Evolutionary conservation across 2,329 filamentous ascomycete genomes (phyloP).

Genomic region (Catunica adiposa): DNA sequence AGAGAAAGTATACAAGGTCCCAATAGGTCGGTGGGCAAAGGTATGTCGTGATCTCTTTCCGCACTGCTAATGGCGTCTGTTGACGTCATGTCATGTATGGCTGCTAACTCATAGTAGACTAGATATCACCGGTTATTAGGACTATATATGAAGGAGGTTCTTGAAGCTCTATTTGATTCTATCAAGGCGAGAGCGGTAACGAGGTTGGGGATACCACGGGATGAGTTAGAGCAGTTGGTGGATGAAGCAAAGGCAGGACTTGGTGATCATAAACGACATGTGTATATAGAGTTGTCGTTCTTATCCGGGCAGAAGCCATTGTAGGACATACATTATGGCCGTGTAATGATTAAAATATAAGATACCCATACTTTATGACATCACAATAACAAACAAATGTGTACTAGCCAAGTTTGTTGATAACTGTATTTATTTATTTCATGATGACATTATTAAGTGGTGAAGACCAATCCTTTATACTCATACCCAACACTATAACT

Average conservation of each 20-base stretch:
- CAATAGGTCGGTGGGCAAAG: conserved; percentile 29
- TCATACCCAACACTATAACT: no score
- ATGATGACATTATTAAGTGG: no score
- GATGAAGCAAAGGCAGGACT: conserved; percentile 22
- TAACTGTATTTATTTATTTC: no score
- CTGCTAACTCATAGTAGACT: neutral
- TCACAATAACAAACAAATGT: no score
- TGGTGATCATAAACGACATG: conserved; percentile 23
- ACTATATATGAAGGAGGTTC: conserved; percentile 27
- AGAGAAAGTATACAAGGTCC: conserved; percentile 23
- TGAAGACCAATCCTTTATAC: no score
- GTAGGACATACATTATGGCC: neutral
- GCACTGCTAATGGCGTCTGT: neutral
- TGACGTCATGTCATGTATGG: neutral
- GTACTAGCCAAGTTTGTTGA: no score
- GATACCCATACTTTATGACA: neutral
- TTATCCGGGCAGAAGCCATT: conserved; percentile 28
- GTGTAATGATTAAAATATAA: neutral
- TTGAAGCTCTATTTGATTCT: conserved; percentile 25
- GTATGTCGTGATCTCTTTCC: conserved; percentile 22
- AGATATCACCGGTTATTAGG: conserved; percentile 25
- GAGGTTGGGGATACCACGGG: conserved; percentile 21
- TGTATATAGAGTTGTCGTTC: conserved; percentile 28
- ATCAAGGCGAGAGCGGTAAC: conserved; percentile 28
- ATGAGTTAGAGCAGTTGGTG: conserved; percentile 17